Evolutionary conservation across 495 filamentous ascomycete genomes (phyloP).

Genomic region (Penicillium salamii): DNA sequence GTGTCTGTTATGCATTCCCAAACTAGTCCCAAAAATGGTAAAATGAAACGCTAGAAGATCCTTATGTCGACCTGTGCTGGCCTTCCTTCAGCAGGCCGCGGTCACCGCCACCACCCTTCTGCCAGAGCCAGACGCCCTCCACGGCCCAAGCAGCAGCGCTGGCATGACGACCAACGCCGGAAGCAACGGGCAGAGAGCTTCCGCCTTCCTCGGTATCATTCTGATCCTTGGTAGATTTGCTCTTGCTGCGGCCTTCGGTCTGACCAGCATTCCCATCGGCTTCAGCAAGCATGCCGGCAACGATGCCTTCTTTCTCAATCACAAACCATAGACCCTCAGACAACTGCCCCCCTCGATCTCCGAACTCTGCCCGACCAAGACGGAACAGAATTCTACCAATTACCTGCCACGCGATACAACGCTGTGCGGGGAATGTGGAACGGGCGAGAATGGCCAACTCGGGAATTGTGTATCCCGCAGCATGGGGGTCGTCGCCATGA

Average conservation of each 20-base stretch:
- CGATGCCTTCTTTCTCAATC: constrained; percentile 71
- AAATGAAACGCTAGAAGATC: not conserved
- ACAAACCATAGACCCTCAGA: constrained; percentile 70
- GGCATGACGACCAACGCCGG: constrained; percentile 49
- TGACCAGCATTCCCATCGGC: constrained; percentile 45
- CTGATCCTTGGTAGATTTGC: constrained; percentile 7
- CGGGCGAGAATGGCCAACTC: constrained; percentile 81
- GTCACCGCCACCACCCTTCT: constrained; percentile 68
- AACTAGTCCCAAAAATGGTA: not conserved
- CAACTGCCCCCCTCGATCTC: constrained; percentile 53
- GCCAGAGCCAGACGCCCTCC: constrained; percentile 89
- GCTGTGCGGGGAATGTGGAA: constrained; percentile 78
- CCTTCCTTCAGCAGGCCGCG: constrained; percentile 39
- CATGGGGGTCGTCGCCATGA: constrained; percentile 88
- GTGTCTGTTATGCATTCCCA: too few relatives aligned
- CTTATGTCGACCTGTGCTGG: constrained; percentile 30
- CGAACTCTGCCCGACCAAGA: constrained; percentile 77
- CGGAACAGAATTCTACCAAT: constrained; percentile 82
- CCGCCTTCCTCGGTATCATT: constrained; percentile 12
- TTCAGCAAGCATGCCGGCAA: constrained; percentile 69
- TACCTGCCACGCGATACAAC: constrained; percentile 89
- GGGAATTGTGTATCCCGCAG: constrained; percentile 89
- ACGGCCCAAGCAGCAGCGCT: constrained; percentile 77
- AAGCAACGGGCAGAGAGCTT: constrained; percentile 14
- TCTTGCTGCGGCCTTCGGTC: constrained; percentile 3